These are phyloP conservation scores for Malassezia obtusa DNA, from an alignment of 1,284 basidiomycete species.

Conservation along the genomic window DNA sequence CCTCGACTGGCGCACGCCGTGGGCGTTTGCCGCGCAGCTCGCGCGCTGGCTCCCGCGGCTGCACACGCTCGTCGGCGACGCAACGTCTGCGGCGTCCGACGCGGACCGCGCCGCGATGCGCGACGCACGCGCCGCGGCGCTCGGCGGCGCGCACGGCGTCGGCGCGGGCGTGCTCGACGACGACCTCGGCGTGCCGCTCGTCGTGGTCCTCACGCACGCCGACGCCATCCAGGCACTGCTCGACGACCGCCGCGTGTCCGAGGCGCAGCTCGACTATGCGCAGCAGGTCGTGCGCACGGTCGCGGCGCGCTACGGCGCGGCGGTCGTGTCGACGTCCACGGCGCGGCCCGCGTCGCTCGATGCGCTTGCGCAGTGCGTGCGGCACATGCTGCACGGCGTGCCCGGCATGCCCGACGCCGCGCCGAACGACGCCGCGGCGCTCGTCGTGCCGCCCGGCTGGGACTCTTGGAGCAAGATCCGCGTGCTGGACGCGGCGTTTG, in stretches of 20 bases:
- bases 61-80: conserved; percentile 1
- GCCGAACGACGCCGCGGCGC: conserved; percentile 79
- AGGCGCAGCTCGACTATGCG: conserved; percentile 86
- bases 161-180: conserved; percentile 21
- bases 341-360: conserved; percentile 65
- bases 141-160: neutral
- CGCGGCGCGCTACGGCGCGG: conserved; percentile 84
- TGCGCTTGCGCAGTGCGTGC: conserved; percentile 69
- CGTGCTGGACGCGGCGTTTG: conserved; percentile 81
- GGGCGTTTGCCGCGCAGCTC: conserved; percentile 79
- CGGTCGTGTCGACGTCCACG: conserved; percentile 79
- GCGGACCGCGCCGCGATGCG: conserved; percentile 11
- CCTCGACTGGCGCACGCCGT: conserved; percentile 91
- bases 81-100: neutral
- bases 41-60: conserved; percentile 62
- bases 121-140: neutral
- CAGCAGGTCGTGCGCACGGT: conserved; percentile 88
- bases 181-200: conserved; percentile 68
- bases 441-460: conserved; percentile 90
- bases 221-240: conserved; percentile 48
- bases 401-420: conserved; percentile 49
- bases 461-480: conserved; percentile 94
- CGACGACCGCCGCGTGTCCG: conserved; percentile 53
- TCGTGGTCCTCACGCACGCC: conserved; percentile 72
- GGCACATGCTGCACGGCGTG: conserved; percentile 74